Evolutionary conservation across 2,329 filamentous ascomycete species (phyloP).

Genomic region (Trichoderma pleuroti): DNA sequence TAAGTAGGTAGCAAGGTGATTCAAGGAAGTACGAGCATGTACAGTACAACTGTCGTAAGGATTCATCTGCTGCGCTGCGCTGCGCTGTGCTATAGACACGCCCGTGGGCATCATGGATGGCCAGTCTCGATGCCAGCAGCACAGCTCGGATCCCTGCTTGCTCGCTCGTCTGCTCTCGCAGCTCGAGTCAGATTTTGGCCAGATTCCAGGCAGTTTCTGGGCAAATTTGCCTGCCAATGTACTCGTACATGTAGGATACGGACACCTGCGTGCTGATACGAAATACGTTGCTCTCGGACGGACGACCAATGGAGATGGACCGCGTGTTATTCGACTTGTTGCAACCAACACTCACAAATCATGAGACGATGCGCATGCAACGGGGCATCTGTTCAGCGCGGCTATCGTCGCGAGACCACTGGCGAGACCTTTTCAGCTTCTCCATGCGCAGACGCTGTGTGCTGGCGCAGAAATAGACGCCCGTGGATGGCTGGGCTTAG

Average conservation of each 20-base stretch:
- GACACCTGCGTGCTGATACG: neutral
- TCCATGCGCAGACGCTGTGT: neutral
- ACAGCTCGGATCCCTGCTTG: neutral
- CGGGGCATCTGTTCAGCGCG: neutral
- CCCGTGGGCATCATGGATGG: neutral
- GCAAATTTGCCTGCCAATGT: neutral
- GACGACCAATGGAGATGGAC: neutral
- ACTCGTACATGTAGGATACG: neutral
- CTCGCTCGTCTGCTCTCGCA: neutral
- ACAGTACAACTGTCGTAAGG: neutral
- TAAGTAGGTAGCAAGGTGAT: neutral
- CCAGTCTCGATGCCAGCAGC: neutral
- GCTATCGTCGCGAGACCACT: neutral
- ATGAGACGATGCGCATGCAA: neutral
- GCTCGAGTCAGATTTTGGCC: neutral
- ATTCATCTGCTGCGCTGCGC: neutral
- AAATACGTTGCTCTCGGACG: neutral
- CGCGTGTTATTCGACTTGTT: neutral
- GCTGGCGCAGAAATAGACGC: neutral
- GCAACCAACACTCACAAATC: neutral
- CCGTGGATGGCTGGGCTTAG: neutral
- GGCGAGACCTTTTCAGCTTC: neutral
- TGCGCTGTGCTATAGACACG: neutral
- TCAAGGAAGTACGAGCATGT: neutral
- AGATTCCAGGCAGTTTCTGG: neutral